These are phyloP conservation scores for Cucumis cinereus DNA, from an alignment of 306 rosid genomes.

Conservation along the genomic window DNA sequence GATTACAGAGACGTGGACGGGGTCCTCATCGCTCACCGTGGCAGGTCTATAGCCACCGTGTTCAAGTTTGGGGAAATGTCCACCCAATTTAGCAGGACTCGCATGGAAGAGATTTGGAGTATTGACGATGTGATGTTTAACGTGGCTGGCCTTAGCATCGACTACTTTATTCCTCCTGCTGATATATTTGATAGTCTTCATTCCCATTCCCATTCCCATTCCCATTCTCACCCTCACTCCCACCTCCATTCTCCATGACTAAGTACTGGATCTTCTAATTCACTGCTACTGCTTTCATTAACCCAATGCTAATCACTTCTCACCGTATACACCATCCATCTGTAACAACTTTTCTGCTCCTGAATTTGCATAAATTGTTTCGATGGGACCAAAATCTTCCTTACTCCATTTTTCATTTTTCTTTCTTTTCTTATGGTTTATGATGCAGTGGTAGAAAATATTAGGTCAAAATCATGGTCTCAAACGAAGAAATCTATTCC, in stretches of 20 bases:
- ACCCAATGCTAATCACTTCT: background rate
- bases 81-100: constrained; percentile 64
- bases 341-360: background rate
- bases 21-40: constrained; percentile 65
- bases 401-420: too few relatives aligned
- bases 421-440: too few relatives aligned
- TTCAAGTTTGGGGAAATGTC: constrained; percentile 73
- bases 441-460: too few relatives aligned
- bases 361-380: background rate
- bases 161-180: constrained; percentile 82
- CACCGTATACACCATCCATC: background rate
- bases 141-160: constrained; percentile 82
- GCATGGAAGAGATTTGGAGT: constrained; percentile 90
- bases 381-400: too few relatives aligned
- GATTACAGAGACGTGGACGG: constrained; percentile 81
- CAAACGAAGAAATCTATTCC: too few relatives aligned
- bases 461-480: too few relatives aligned
- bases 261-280: too few relatives aligned
- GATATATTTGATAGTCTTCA: constrained; percentile 30
- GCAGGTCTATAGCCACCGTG: constrained; percentile 79
- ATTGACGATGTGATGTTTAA: constrained; percentile 86
- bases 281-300: background rate
- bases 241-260: background rate
- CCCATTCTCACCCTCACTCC: too few relatives aligned
- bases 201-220: background rate